A percentile compares a stretch with the other conserved stretches of the same genome.
These are phyloP conservation scores for Phaseolus coccineus DNA, from an alignment of 331 rosid species.

Conservation along the genomic window DNA sequence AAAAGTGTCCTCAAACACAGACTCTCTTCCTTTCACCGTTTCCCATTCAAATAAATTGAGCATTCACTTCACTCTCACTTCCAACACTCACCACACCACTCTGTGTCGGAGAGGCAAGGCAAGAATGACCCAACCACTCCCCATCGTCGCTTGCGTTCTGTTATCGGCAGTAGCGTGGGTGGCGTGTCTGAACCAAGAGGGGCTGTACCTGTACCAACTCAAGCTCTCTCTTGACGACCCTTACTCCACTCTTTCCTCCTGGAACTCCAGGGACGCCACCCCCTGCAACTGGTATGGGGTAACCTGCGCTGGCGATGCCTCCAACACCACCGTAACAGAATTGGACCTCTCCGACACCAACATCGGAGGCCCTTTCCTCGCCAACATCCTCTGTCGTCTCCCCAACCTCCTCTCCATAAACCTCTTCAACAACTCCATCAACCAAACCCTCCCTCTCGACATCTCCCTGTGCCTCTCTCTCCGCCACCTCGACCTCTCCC, in stretches of 20 bases:
- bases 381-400: conserved; percentile 68
- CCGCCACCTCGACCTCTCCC: conserved; percentile 72
- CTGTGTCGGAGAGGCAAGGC: too few relatives aligned
- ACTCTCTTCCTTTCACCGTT: not conserved
- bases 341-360: conserved; percentile 70
- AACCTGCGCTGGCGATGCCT: conserved; percentile 59
- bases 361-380: conserved; percentile 67
- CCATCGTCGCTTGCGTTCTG: conserved; percentile 25
- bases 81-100: not conserved
- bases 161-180: not conserved
- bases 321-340: conserved; percentile 50
- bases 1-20: conserved; percentile 38
- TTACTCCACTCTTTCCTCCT: conserved; percentile 58
- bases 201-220: conserved; percentile 66
- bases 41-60: not conserved
- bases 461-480: conserved; percentile 60
- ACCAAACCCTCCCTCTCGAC: conserved; percentile 60
- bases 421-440: conserved; percentile 81
- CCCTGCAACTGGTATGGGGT: conserved; percentile 86
- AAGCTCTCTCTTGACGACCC: conserved; percentile 79
- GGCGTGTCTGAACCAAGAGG: conserved; percentile 73
- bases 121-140: not conserved
- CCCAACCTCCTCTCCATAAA: conserved; percentile 59
- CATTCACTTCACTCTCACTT: not conserved
- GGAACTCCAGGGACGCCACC: conserved; percentile 65